phyloP scores from a whole-genome alignment of 2,329 filamentous ascomycete genomes.

The Venturia carpophila region DNA sequence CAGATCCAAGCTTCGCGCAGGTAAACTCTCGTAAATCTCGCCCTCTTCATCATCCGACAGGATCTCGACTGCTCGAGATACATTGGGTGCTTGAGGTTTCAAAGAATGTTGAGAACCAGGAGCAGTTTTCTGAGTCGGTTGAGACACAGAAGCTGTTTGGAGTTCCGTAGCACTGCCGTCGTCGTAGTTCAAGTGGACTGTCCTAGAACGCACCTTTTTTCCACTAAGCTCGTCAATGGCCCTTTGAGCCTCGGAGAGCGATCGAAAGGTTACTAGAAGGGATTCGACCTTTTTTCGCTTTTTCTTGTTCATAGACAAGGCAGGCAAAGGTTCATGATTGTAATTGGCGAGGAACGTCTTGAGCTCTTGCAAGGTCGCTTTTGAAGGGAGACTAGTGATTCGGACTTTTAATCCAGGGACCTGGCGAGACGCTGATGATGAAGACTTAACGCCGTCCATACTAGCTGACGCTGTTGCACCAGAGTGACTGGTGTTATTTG shows the following conservation, averaged over 20 bases:
- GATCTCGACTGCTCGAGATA: neutral
- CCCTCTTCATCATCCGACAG: constrained; percentile 7
- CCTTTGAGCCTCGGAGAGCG: neutral
- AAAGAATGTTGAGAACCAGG: neutral
- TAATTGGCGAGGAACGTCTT: neutral
- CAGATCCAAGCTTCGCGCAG: neutral
- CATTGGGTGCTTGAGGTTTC: neutral
- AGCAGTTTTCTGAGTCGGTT: neutral
- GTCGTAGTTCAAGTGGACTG: neutral
- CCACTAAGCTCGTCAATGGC: neutral
- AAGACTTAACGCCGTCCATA: neutral
- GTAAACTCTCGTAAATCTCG: neutral
- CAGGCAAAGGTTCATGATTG: neutral
- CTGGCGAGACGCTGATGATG: neutral
- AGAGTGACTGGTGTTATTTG: neutral
- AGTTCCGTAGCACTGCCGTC: neutral
- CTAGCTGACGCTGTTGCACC: neutral
- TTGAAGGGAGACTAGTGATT: neutral
- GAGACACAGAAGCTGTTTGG: neutral
- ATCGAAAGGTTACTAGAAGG: constrained; percentile 2
- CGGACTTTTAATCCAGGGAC: neutral
- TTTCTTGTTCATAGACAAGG: neutral
- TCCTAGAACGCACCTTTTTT: neutral
- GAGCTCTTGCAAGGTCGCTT: neutral
- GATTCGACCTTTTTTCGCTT: neutral